A percentile compares a stretch with the other conserved stretches of the same genome.
Conservation (phyloP, 805 yeast species). For the Spathaspora girioi region DNA sequence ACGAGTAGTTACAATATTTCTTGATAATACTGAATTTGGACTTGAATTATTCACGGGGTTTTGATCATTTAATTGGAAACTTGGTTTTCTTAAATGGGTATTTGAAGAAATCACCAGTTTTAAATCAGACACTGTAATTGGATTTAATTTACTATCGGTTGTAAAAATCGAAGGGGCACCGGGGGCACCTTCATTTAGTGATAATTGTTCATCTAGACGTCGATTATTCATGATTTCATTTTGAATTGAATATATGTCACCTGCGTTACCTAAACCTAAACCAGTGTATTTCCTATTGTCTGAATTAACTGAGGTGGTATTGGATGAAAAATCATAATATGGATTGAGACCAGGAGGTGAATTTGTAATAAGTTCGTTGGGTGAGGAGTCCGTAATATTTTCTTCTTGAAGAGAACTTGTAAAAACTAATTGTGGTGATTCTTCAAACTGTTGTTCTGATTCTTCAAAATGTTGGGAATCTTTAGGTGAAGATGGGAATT, state of each 20-base stretch:
- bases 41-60: background rate
- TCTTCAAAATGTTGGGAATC: background rate
- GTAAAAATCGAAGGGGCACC: too few relatives aligned
- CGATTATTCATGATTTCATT: conserved; percentile 21
- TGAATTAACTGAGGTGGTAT: conserved; percentile 2
- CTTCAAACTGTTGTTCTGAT: background rate
- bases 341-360: background rate
- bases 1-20: conserved; percentile 29
- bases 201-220: too few relatives aligned
- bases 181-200: too few relatives aligned
- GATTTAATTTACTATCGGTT: too few relatives aligned
- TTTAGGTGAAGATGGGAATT: background rate
- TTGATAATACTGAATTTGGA: conserved; percentile 26
- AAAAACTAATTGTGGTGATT: background rate
- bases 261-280: conserved; percentile 36
- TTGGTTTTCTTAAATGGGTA: background rate
- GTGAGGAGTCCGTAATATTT: background rate
- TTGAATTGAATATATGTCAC: conserved; percentile 39
- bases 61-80: background rate
- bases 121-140: too few relatives aligned
- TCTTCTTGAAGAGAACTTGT: too few relatives aligned
- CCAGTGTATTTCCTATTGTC: conserved; percentile 8
- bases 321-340: background rate
- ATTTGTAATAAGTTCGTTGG: too few relatives aligned
- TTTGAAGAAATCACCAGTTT: background rate